Conservation (phyloP, 2,329 filamentous ascomycete genomes). For the Venturia pyrina region DNA sequence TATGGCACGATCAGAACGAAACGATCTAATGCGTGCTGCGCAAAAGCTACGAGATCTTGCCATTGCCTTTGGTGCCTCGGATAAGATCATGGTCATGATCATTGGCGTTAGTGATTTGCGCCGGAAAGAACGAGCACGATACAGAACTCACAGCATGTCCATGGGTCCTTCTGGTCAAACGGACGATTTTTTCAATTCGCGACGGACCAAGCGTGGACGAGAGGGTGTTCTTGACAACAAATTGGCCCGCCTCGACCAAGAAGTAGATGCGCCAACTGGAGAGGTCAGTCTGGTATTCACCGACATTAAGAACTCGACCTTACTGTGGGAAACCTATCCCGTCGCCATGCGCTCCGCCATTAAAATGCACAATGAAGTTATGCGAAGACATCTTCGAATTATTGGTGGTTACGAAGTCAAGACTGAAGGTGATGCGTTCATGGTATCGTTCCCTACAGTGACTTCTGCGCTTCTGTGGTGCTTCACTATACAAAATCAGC, state of each 20-base stretch:
- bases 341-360: constrained; percentile 95
- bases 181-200: constrained; percentile 55
- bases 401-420: constrained; percentile 98
- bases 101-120: constrained; percentile 87
- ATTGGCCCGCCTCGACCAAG: constrained; percentile 74
- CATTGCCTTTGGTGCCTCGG: constrained; percentile 86
- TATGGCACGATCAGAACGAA: constrained; percentile 74
- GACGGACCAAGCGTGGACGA: constrained; percentile 46
- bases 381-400: constrained; percentile 83
- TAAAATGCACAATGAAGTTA: constrained; percentile 93
- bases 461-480: constrained; percentile 93
- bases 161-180: constrained; percentile 67
- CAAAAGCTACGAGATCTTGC: constrained; percentile 92
- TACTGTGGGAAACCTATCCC: constrained; percentile 90
- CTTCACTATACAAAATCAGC: constrained; percentile 81
- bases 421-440: constrained; percentile 98
- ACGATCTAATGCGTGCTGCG: constrained; percentile 86
- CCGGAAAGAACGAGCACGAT: constrained; percentile 65
- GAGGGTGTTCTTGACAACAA: constrained; percentile 68
- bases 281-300: constrained; percentile 94
- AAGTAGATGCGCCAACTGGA: constrained; percentile 83
- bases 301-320: constrained; percentile 97
- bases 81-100: constrained; percentile 99
- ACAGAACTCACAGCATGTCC: constrained; percentile 75
- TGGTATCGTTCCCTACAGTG: constrained; percentile 96